phyloP scores from a whole-genome alignment of 2,329 filamentous ascomycete genomes.

The Curvularia verruculosa region DNA sequence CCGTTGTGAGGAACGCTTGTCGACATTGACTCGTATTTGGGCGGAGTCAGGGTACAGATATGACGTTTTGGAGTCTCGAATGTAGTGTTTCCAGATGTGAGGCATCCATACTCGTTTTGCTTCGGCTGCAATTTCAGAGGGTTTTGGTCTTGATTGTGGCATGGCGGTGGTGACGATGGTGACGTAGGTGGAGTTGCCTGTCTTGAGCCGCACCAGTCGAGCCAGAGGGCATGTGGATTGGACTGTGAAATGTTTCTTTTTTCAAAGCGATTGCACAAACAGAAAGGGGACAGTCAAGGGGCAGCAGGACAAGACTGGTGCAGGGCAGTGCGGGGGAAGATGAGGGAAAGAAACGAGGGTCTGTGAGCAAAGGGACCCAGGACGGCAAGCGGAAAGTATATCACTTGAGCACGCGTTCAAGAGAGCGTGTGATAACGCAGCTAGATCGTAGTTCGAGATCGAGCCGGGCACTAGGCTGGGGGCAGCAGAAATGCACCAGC shows the following conservation, averaged over 20 bases:
- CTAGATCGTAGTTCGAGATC: slow-evolving; percentile 40
- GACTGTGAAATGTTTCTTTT: background rate
- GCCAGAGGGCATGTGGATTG: background rate
- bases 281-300: slow-evolving; percentile 1
- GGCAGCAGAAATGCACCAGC: slow-evolving; percentile 28
- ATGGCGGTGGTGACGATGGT: slow-evolving; percentile 45
- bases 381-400: slow-evolving; percentile 34
- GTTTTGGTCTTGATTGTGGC: slow-evolving; percentile 66
- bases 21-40: slow-evolving; percentile 53
- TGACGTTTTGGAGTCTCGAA: slow-evolving; percentile 63
- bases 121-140: slow-evolving; percentile 73
- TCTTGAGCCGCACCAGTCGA: slow-evolving; percentile 5
- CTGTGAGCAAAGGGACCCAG: slow-evolving; percentile 17
- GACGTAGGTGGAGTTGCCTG: slow-evolving; percentile 7
- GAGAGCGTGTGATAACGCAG: slow-evolving; percentile 38
- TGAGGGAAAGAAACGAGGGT: slow-evolving; percentile 13
- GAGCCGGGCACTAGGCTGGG: slow-evolving; percentile 38
- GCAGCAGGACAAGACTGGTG: slow-evolving; percentile 8
- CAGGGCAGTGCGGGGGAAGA: slow-evolving; percentile 19
- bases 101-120: slow-evolving; percentile 75
- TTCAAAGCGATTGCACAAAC: slow-evolving; percentile 16
- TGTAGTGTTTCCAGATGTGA: slow-evolving; percentile 63
- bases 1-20: slow-evolving; percentile 51
- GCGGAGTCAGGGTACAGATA: slow-evolving; percentile 59
- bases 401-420: slow-evolving; percentile 33